Percentiles rank a stretch among this genome's conserved stretches.
These are phyloP conservation scores for Lumnitzera racemosa DNA, from an alignment of 345 rosid genomes.

Conservation along the genomic window DNA sequence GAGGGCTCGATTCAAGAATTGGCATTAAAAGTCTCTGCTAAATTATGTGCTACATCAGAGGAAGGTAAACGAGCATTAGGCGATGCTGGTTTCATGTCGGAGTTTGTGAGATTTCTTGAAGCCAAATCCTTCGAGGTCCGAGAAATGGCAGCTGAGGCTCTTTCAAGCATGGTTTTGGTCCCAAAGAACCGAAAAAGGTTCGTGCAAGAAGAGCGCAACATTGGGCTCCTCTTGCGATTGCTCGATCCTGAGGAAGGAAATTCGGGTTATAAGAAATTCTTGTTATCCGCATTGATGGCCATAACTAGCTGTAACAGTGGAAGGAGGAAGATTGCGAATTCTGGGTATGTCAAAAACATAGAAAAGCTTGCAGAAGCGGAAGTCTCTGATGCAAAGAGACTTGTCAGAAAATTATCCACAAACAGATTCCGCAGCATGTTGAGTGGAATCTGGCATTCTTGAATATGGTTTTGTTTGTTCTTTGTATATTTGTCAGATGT, in stretches of 20 bases:
- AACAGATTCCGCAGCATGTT: slow-evolving; percentile 64
- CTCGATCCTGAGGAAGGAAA: slow-evolving; percentile 57
- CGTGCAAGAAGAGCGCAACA: slow-evolving; percentile 57
- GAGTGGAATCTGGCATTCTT: slow-evolving; percentile 77
- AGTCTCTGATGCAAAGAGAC: slow-evolving; percentile 72
- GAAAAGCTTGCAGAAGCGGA: slow-evolving; percentile 85
- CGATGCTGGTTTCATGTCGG: slow-evolving; percentile 73
- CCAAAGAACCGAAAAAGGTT: slow-evolving; percentile 66
- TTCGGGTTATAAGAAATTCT: slow-evolving; percentile 44
- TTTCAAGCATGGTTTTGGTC: slow-evolving; percentile 44
- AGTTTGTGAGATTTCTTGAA: slow-evolving; percentile 61
- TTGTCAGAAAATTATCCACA: slow-evolving; percentile 65
- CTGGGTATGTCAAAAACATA: slow-evolving; percentile 71
- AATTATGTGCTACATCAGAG: slow-evolving; percentile 53
- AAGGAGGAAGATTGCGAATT: slow-evolving; percentile 67
- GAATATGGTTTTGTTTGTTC: slow-evolving; percentile 14
- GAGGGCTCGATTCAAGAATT: slow-evolving; percentile 75
- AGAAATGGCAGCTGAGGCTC: slow-evolving; percentile 68
- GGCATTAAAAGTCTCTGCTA: slow-evolving; percentile 57
- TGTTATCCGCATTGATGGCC: slow-evolving; percentile 64
- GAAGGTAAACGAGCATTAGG: slow-evolving; percentile 68
- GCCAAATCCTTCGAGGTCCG: slow-evolving; percentile 72
- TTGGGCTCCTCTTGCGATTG: slow-evolving; percentile 49
- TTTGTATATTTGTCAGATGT: slow-evolving; percentile 29
- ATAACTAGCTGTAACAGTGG: slow-evolving; percentile 64